These are phyloP conservation scores for Erigeron canadensis DNA, from an alignment of 129 eudicot species.

Conservation along the genomic window DNA sequence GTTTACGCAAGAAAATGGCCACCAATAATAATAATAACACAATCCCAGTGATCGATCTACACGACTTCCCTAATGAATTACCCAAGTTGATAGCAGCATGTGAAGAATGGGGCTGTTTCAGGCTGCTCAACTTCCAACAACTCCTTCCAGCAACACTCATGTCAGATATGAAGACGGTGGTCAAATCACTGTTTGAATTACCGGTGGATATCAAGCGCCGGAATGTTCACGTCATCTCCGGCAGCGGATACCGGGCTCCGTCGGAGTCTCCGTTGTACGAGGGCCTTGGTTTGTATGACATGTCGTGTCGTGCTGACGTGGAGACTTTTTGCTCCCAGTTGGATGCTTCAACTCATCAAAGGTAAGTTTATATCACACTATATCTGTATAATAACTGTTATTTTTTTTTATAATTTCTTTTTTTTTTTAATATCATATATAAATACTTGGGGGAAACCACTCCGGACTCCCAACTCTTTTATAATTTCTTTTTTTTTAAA, in stretches of 20 bases:
- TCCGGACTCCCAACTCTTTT: no score
- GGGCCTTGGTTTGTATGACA: conserved; percentile 65
- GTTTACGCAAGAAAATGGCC: no score
- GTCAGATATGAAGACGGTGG: conserved; percentile 71
- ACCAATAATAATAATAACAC: not conserved
- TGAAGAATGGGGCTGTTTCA: conserved; percentile 78
- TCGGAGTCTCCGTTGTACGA: conserved; percentile 53
- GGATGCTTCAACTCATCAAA: conserved; percentile 57
- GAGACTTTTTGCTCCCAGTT: conserved; percentile 56
- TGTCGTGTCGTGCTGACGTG: conserved; percentile 42
- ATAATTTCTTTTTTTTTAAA: no score
- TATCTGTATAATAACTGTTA: no score
- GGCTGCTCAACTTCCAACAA: conserved; percentile 51
- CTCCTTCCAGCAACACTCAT: conserved; percentile 42
- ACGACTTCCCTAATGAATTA: conserved; percentile 42
- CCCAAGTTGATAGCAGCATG: conserved; percentile 49
- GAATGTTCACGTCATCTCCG: conserved; percentile 53
- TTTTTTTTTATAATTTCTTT: no score
- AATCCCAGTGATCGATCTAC: conserved; percentile 61
- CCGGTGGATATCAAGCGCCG: conserved; percentile 60
- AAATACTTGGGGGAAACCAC: no score
- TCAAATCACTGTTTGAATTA: conserved; percentile 50
- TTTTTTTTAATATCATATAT: no score
- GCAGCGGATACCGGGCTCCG: conserved; percentile 80
- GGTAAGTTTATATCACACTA: conserved; percentile 30